Evolutionary conservation across 768 basidiomycete genomes (phyloP), one percentile per base, ranked within the genome.

Genomic region (Rhodotorula paludigena): DNA sequence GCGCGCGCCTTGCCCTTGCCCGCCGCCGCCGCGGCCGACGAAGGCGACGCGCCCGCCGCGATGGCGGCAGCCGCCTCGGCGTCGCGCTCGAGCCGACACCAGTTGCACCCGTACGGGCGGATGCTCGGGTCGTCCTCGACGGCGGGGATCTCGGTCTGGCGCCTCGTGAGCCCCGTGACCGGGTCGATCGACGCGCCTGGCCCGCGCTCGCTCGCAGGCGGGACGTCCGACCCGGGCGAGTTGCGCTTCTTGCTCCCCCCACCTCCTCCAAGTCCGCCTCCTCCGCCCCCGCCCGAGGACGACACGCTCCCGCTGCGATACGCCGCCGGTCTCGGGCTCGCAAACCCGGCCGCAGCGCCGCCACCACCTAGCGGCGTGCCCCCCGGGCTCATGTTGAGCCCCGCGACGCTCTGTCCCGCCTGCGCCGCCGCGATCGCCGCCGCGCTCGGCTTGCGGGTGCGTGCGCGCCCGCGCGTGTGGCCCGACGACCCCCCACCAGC

Each of bases 51-150:
- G n/a, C n/a, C n/a, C n/a, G n/a, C n/a, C n/a, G n/a, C n/a, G n/a
- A n/a, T n/a, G n/a, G n/a, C n/a, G n/a, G n/a, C n/a, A 7, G 15
- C 45, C 44, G n/a, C 9, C 23, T 33, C 6, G 23, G 20, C 44
- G 28, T 5, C 23, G 11, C 44, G 9, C 6, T 51, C 49, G 32
- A 51, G 49, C 8, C 49, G n/a, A 36, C 59, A 65, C 55, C 66
- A 73, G 48, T 60, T 64, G 47, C 72, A 73, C 5, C 72, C 72
- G 52, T 73, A 73, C 18, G 72, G 72, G 7, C 52, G 33, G 25
- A 73, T 53, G 3, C 42, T 51, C 11, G 72, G 72, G 47, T 73
- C 72, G 55, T 72, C 71, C 32, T 66, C 68, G 30, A 69, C 68
- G 5, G 72, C 72, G 1, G 72, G 72, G 36, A 69, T 66, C 53